phyloP scores from a whole-genome alignment of 1,284 basidiomycete species.

The Pseudozyma tsukubaensis region DNA sequence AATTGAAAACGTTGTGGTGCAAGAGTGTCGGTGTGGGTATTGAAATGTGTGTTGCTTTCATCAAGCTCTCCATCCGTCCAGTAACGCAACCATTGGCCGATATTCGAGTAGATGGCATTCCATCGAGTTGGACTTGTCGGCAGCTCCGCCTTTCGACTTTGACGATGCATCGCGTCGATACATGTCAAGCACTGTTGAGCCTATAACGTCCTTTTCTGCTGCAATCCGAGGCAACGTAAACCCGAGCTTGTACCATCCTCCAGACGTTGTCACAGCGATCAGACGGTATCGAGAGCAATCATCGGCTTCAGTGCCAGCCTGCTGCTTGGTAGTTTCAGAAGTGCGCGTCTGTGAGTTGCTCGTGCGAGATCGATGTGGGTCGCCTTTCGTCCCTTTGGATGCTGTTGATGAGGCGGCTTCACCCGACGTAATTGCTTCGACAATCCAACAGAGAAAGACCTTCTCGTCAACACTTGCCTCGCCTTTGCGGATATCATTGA shows the following conservation, averaged over 20 bases:
- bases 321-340: no score
- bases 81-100: conserved; percentile 34
- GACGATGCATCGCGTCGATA: conserved; percentile 35
- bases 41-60: neutral
- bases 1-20: neutral
- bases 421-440: conserved; percentile 5
- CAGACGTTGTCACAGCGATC: conserved; percentile 59
- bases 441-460: conserved; percentile 58
- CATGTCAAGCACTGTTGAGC: conserved; percentile 56
- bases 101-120: conserved; percentile 36
- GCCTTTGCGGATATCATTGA: conserved; percentile 58
- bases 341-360: conserved; percentile 9
- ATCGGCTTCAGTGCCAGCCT: neutral
- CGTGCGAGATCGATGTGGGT: neutral
- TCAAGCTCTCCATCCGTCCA: conserved; percentile 37
- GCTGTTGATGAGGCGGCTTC: neutral
- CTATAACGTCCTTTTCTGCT: neutral
- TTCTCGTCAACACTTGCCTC: conserved; percentile 57
- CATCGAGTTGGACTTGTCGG: conserved; percentile 13
- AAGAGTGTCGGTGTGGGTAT: neutral
- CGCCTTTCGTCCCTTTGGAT: neutral
- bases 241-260: conserved; percentile 59
- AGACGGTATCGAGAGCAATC: conserved; percentile 22
- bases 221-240: conserved; percentile 16
- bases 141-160: conserved; percentile 4